A percentile compares a stretch with the other conserved stretches of the same genome.
Evolutionary conservation across 2,329 filamentous ascomycete genomes (phyloP).

Genomic region (Talaromyces atroroseus): DNA sequence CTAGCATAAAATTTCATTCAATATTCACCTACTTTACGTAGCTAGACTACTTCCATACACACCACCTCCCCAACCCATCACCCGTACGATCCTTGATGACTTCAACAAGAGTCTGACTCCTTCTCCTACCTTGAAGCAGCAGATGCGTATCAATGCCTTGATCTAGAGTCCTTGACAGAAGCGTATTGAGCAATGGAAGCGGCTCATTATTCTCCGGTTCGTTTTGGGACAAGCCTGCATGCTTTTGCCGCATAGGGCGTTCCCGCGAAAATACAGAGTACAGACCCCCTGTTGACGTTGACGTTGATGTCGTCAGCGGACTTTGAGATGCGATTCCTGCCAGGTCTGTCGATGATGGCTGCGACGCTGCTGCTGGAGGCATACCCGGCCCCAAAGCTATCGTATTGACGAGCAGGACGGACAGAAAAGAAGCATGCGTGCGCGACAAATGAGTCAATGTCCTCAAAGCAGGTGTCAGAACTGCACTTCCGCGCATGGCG

Average conservation of each 20-base stretch:
- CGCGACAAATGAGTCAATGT: constrained; percentile 31
- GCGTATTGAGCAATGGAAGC: constrained; percentile 22
- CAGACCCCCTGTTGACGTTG: constrained; percentile 2
- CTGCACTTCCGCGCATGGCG: constrained; percentile 28
- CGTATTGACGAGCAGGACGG: constrained; percentile 34
- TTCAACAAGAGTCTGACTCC: constrained; percentile 24
- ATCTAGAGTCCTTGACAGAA: constrained; percentile 33
- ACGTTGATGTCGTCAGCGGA: background rate
- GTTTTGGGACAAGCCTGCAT: background rate
- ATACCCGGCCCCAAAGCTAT: constrained; percentile 19
- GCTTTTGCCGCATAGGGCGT: background rate
- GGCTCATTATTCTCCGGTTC: background rate
- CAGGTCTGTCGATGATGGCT: constrained; percentile 19
- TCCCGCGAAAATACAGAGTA: constrained; percentile 9
- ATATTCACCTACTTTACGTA: too few species aligned
- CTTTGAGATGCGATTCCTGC: background rate
- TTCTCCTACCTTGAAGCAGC: constrained; percentile 27
- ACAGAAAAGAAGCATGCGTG: constrained; percentile 23
- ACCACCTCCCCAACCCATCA: constrained; percentile 32
- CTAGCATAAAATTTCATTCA: too few species aligned
- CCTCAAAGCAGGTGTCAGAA: constrained; percentile 27
- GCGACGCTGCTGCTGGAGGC: background rate
- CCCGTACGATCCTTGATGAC: constrained; percentile 37
- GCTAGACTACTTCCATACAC: constrained; percentile 20
- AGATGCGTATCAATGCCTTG: constrained; percentile 38